Base-by-base conservation (phyloP, 192 early-diverging fungal species). In the Glomus cerebriforme region DNA sequence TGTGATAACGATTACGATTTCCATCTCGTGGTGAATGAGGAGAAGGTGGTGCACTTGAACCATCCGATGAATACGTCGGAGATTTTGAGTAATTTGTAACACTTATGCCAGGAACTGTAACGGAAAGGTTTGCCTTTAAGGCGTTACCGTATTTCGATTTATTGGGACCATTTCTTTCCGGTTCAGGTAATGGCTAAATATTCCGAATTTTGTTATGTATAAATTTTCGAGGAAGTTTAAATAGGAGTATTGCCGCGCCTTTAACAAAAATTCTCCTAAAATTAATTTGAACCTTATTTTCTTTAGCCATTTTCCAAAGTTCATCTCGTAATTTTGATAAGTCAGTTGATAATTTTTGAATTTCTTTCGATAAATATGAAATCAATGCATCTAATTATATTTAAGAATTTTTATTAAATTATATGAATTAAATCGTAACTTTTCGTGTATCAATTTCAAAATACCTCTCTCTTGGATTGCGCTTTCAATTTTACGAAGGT, bases 381-480 rank as follows among this genome's bases (percentile, higher is more conserved):
- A 88, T 68, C 17, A 69, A 15, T 58, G 65, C 65, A 35, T 81
- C 80, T 81, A 63, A 9, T 34, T 13, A 73, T 39, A 7, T 60
- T 26, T 73, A 9, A 22, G 1, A 22, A 7, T n/a, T 67, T 58
- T 45, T 58, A 77, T 59, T 66, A 80, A 62, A 37, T 69, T 67
- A 24, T 2, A 15, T 24, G 54, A 72, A 54, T 45, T 79, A 31
- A 2, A 78, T 19, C 22, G 2, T 43, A 39, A 59, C 29, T 49
- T 47, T 22, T 78, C 24, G n/a, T 66, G 37, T 43, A 43, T 29
- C 7, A 37, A 22, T 19, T 32, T 15, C 15, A n/a, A 26, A 19
- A 19, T 31, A 86, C 86, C 86, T 81, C 82, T 78, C 70, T 86
- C 86, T 63, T 85, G 84, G 60, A 87, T 83, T 63, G 85, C 83